Evolutionary conservation across 2,329 filamentous ascomycete species (phyloP).

Genomic region (Apiospora kogelbergensis): DNA sequence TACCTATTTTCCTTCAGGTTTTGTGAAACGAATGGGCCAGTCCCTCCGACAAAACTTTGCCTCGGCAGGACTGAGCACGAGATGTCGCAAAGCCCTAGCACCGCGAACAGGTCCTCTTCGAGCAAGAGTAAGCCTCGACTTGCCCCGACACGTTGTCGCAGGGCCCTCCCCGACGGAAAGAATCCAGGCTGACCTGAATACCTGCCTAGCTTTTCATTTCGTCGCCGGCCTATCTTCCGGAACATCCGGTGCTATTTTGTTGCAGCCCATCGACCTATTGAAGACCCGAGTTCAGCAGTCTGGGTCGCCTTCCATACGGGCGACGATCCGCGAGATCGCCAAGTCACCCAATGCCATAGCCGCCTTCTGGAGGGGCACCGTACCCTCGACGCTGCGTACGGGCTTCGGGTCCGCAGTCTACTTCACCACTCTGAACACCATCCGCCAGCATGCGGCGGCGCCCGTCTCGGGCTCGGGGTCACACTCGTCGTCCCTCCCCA

Average conservation of each 20-base stretch:
- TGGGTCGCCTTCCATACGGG: slow-evolving; percentile 65
- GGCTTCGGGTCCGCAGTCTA: slow-evolving; percentile 93
- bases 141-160: not conserved
- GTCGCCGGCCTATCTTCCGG: slow-evolving; percentile 85
- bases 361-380: slow-evolving; percentile 86
- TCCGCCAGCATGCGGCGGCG: slow-evolving; percentile 63
- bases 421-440: slow-evolving; percentile 82
- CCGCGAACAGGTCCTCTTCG: slow-evolving; percentile 16
- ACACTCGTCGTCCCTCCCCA: slow-evolving; percentile 67
- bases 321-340: slow-evolving; percentile 70
- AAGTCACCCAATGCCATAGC: slow-evolving; percentile 62
- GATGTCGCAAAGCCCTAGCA: slow-evolving; percentile 14
- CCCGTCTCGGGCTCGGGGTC: slow-evolving; percentile 13
- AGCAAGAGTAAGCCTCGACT: slow-evolving; percentile 11
- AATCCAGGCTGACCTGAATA: not conserved
- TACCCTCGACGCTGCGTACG: slow-evolving; percentile 90
- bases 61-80: slow-evolving; percentile 13
- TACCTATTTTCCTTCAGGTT: not conserved
- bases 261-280: slow-evolving; percentile 93
- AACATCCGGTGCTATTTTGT: slow-evolving; percentile 80
- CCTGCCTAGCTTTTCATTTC: slow-evolving; percentile 73
- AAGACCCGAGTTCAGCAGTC: slow-evolving; percentile 96
- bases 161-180: not conserved
- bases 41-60: slow-evolving; percentile 7
- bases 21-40: slow-evolving; percentile 1